These are phyloP conservation scores for Gossypium lobatum DNA, from an alignment of 441 rosid species.

Conservation along the genomic window DNA sequence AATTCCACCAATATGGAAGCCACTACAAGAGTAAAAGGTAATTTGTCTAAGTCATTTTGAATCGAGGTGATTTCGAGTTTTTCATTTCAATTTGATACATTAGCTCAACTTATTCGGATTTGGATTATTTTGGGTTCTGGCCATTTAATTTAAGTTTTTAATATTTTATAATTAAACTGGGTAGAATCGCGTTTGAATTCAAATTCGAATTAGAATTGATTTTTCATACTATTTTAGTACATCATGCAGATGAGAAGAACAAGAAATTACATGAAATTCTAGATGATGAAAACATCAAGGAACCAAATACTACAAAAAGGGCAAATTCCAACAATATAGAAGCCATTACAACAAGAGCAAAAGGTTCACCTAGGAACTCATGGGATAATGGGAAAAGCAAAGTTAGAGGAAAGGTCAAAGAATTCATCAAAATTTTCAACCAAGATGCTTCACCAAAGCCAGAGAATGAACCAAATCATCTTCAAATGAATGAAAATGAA, in stretches of 20 bases:
- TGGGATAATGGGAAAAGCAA: conserved; percentile 34
- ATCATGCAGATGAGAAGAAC: too few relatives aligned
- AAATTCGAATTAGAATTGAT: too few relatives aligned
- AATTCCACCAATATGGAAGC: too few relatives aligned
- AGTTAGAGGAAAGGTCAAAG: conserved; percentile 62
- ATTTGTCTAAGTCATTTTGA: too few relatives aligned
- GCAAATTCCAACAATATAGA: conserved; percentile 16
- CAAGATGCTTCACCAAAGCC: conserved; percentile 42
- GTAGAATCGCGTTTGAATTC: too few relatives aligned
- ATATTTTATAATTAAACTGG: too few relatives aligned
- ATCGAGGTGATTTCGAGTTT: too few relatives aligned
- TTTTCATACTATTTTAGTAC: too few relatives aligned
- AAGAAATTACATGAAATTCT: conserved; percentile 21
- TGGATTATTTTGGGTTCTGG: accelerated
- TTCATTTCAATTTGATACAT: too few relatives aligned
- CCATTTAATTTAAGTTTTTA: too few relatives aligned
- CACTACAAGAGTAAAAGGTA: too few relatives aligned
- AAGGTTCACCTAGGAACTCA: conserved; percentile 24
- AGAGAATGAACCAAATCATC: conserved; percentile 25
- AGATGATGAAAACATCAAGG: conserved; percentile 36
- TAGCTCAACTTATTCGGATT: too few relatives aligned
- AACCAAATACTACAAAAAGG: conserved; percentile 27
- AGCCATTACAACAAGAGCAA: conserved; percentile 25
- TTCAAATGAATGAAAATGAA: conserved; percentile 13
- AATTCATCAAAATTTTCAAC: conserved; percentile 65